Base-by-base conservation (phyloP, 2,329 filamentous ascomycete genomes). In the Exophiala mesophila region DNA sequence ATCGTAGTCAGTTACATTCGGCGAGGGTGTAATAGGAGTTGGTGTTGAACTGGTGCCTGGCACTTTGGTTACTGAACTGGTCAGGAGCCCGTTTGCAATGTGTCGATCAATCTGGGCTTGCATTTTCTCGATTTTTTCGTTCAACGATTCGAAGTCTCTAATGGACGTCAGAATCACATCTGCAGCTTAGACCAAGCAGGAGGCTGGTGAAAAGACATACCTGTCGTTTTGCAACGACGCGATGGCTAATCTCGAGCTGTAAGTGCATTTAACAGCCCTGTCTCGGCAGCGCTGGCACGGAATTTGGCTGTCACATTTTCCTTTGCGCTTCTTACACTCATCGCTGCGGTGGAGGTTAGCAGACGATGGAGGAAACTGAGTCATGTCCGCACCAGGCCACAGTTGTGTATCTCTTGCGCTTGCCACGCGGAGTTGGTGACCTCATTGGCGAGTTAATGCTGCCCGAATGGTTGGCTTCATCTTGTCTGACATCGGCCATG, bases 61-160 rank as follows among this genome's bases (percentile, higher is more conserved):
- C n/a, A 8, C 8, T n/a, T 28, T 28, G 24, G 24, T 28, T 28
- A 28, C 8, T 28, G 24, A 28, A 28, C 8, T 8, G 24, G 24
- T n/a, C 24, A 28, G n/a, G 24, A 28, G 24, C n/a, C 24, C 24
- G 24, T 28, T n/a, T 28, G 24, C 24, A 28, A 28, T n/a, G 24
- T 8, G 24, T 8, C 24, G 9, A 61, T 33, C 30, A 33, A 33
- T 33, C 16, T 33, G 30, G 9, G 30, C 30, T 33, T 33, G 30
- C 30, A 33, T 33, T 33, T 15, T 33, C 30, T 33, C 30, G 30
- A 12, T 12, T 15, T 33, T 33, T 15, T 33, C 30, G 15, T 33
- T 33, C 30, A 33, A 33, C 8, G 8, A 8, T 9, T 33, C 30
- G 30, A 33, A 12, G 9, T 33, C 30, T 15, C 16, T 28, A n/a